Conservation (phyloP, 176 grass and related monocot genomes). For the Aegilops speltoides region DNA sequence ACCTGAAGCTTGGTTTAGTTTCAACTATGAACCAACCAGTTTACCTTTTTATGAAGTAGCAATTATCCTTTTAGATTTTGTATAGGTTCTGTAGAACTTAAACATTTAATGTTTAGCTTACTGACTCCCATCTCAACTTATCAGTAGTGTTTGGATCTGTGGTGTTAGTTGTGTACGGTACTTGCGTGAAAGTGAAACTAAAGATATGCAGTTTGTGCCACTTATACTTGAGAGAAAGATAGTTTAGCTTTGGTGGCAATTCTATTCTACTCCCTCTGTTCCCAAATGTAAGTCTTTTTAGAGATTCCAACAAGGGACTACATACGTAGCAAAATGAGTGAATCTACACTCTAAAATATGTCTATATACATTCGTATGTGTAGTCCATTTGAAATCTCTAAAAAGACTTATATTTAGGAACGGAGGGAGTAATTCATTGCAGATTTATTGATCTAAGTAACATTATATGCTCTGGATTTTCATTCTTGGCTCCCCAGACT, state of each 20-base stretch:
- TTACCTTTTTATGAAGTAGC: background rate
- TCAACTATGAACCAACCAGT: background rate
- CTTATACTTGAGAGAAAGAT: background rate
- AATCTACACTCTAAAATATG: too few relatives aligned
- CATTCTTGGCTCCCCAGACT: background rate
- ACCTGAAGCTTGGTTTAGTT: background rate
- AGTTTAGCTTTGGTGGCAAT: background rate
- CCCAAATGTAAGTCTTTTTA: too few relatives aligned
- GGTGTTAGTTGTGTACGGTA: constrained; percentile 11
- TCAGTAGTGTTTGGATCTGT: constrained; percentile 4
- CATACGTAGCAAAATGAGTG: too few relatives aligned
- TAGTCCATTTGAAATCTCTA: too few relatives aligned
- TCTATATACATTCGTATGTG: too few relatives aligned
- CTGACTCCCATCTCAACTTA: background rate
- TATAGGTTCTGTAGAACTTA: background rate
- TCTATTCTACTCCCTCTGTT: too few relatives aligned
- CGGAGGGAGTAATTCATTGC: too few relatives aligned
- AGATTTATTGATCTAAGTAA: background rate
- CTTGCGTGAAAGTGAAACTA: background rate
- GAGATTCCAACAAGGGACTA: too few relatives aligned
- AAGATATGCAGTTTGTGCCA: background rate
- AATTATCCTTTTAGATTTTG: background rate
- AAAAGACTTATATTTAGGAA: too few relatives aligned
- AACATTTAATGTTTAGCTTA: background rate
- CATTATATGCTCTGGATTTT: background rate